A percentile compares a stretch with the other conserved stretches of the same genome.
phyloP scores from a whole-genome alignment of 345 rosid species.

The Pelargonium nanum region DNA sequence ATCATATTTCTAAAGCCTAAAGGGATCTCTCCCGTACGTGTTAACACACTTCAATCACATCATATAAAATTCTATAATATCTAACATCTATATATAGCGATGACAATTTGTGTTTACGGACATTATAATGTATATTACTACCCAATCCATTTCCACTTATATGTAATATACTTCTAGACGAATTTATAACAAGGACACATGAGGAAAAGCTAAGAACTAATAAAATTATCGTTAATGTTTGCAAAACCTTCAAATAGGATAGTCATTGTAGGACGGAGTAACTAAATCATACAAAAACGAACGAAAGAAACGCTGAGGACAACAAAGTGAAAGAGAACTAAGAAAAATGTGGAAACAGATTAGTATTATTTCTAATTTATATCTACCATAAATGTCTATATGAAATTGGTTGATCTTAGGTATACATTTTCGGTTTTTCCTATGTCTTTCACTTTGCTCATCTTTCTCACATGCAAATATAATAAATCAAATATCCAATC shows the following conservation, averaged over 20 bases:
- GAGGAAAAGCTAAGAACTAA: neutral
- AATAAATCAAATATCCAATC: neutral
- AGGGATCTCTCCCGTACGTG: too few relatives aligned
- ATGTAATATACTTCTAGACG: too few relatives aligned
- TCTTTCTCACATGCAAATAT: neutral
- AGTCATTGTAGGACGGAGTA: neutral
- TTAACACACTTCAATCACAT: too few relatives aligned
- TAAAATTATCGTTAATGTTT: neutral
- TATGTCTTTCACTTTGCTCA: neutral
- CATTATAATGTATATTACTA: too few relatives aligned
- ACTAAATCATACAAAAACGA: too few relatives aligned
- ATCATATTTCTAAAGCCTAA: too few relatives aligned
- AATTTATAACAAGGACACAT: neutral
- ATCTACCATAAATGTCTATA: neutral
- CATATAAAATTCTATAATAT: too few relatives aligned
- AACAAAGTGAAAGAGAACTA: neutral
- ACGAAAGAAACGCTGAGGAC: neutral
- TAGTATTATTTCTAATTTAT: neutral
- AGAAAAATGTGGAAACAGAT: neutral
- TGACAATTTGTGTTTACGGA: too few relatives aligned
- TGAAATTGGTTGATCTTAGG: neutral
- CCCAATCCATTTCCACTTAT: too few relatives aligned
- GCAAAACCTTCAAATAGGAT: neutral
- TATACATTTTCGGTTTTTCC: neutral
- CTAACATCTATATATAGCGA: too few relatives aligned